Conservation (phyloP, 352 stramenopile genomes). For the Globisporangium irregulare region DNA sequence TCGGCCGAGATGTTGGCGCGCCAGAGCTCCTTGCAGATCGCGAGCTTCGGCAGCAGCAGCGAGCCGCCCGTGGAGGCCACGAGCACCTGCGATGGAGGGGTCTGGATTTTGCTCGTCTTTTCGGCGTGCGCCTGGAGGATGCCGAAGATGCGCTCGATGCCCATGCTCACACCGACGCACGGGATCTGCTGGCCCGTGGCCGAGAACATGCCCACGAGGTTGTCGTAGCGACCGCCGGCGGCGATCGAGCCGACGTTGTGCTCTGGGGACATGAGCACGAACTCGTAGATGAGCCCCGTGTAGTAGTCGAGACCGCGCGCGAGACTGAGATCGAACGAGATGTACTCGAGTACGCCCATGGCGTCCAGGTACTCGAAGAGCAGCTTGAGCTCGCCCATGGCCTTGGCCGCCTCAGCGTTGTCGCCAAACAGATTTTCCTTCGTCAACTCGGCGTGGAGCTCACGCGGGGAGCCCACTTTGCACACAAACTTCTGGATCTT, state of each 20-base stretch:
- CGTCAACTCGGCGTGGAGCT: constrained; percentile 75
- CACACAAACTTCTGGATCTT: constrained; percentile 94
- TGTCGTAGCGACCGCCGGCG: constrained; percentile 97
- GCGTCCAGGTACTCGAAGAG: constrained; percentile 98
- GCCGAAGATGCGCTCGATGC: constrained; percentile 98
- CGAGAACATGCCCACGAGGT: constrained; percentile 98
- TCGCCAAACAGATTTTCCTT: constrained; percentile 88
- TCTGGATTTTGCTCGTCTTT: constrained; percentile 31
- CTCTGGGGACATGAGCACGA: constrained; percentile 88
- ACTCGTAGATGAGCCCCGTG: constrained; percentile 99
- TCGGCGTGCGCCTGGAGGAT: constrained; percentile 95
- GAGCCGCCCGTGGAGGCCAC: constrained; percentile 89
- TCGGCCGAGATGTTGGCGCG: constrained; percentile 93
- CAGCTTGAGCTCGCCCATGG: constrained; percentile 92
- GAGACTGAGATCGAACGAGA: constrained; percentile 97
- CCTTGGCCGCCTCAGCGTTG: constrained; percentile 79
- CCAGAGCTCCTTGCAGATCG: constrained; percentile 86
- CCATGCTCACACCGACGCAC: constrained; percentile 97
- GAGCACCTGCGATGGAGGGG: constrained; percentile 86
- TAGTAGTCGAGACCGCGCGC: constrained; percentile 99
- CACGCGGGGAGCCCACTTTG: constrained; percentile 83
- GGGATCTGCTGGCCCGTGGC: constrained; percentile 94
- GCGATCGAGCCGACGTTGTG: constrained; percentile 97
- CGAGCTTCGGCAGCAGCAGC: constrained; percentile 59
- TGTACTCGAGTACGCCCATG: constrained; percentile 93